Evolutionary conservation across 768 basidiomycete species (phyloP).

Genomic region (Auricularia sp.): DNA sequence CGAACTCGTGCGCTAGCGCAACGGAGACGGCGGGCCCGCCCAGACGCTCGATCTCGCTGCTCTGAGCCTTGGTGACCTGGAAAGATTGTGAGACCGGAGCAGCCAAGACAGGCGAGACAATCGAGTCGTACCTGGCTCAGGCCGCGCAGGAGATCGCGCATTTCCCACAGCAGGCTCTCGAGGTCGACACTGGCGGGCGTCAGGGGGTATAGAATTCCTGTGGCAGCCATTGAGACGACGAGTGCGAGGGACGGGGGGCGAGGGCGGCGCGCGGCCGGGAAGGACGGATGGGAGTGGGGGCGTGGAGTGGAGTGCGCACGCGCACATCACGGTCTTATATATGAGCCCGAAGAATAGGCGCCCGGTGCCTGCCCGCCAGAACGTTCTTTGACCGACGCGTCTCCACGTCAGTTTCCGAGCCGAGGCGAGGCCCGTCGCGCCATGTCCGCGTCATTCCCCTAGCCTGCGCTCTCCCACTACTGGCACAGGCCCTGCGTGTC

Average conservation of each 20-base stretch:
- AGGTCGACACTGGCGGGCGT: not conserved
- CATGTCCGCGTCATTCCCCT: too few species aligned
- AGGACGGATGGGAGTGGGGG: too few species aligned
- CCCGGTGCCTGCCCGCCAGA: too few species aligned
- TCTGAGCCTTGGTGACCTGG: not conserved
- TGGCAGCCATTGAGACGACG: not conserved
- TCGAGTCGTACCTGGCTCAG: not conserved
- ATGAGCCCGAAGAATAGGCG: too few species aligned
- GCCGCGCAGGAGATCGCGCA: not conserved
- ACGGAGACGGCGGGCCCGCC: not conserved
- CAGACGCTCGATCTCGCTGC: not conserved
- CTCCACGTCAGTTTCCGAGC: too few species aligned
- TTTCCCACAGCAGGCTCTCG: not conserved
- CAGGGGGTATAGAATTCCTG: not conserved
- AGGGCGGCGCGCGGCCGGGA: not conserved
- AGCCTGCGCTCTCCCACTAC: too few species aligned
- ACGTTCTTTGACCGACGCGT: too few species aligned
- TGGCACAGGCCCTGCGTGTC: too few species aligned
- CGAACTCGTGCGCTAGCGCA: not conserved
- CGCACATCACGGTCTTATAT: too few species aligned
- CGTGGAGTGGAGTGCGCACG: too few species aligned
- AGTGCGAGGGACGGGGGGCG: not conserved
- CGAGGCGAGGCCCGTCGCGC: too few species aligned
- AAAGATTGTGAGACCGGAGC: too few species aligned
- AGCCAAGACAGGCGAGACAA: not conserved